Conservation (phyloP, 768 basidiomycete species). For the Trametes cinnabarina region DNA sequence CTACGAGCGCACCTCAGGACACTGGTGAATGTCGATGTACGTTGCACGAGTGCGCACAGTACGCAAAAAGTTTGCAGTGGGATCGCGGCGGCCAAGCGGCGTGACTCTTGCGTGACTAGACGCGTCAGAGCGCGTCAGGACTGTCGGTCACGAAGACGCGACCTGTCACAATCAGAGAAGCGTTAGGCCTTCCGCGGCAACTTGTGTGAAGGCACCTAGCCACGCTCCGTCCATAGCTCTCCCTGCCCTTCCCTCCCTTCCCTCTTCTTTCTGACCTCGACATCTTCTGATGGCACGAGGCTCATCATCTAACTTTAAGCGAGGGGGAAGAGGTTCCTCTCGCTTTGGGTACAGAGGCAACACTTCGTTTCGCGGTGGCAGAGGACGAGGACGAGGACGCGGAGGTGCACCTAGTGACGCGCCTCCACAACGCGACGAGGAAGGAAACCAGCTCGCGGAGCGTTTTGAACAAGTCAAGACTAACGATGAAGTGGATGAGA, state of each 20-base stretch:
- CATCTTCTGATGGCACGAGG: constrained; percentile 25
- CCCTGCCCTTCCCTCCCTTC: too few relatives aligned
- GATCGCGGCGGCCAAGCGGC: too few relatives aligned
- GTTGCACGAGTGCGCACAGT: too few relatives aligned
- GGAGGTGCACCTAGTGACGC: constrained; percentile 43
- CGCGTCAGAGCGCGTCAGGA: too few relatives aligned
- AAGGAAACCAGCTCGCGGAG: constrained; percentile 84
- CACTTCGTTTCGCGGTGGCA: constrained; percentile 41
- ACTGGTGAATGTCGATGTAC: too few relatives aligned
- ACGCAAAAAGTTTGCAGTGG: too few relatives aligned
- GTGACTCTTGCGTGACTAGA: constrained; percentile 3
- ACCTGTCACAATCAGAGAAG: constrained; percentile 7
- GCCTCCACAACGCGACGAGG: constrained; percentile 74
- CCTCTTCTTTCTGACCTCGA: not conserved
- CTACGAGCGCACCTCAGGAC: too few relatives aligned
- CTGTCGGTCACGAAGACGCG: constrained; percentile 18
- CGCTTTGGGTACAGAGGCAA: constrained; percentile 41
- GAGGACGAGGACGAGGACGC: constrained; percentile 48
- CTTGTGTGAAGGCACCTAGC: too few relatives aligned
- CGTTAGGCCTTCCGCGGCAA: not conserved
- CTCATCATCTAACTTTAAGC: constrained; percentile 16
- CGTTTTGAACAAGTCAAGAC: constrained; percentile 76
- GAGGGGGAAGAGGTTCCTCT: constrained; percentile 33
- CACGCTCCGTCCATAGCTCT: too few relatives aligned
- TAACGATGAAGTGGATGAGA: constrained; percentile 89